Evolutionary conservation across 768 basidiomycete species (phyloP).

Genomic region (Russula earlei): DNA sequence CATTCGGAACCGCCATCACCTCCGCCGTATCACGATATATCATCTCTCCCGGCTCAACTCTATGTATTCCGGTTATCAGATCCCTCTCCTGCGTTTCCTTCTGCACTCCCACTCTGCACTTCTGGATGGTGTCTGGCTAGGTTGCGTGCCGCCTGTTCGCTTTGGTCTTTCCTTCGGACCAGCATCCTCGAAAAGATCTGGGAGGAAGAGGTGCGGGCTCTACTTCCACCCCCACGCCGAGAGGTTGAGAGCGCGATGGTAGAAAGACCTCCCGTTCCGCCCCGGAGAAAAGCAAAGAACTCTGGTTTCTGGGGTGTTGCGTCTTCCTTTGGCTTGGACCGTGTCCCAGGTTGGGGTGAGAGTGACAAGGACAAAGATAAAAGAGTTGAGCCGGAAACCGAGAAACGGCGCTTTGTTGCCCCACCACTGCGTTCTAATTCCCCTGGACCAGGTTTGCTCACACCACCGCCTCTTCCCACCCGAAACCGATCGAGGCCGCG

Average conservation of each 20-base stretch:
- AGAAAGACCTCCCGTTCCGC: conserved; percentile 54
- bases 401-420: conserved; percentile 17
- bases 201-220: conserved; percentile 58
- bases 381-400: conserved; percentile 24
- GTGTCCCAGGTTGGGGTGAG: conserved; percentile 44
- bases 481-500: conserved; percentile 13
- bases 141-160: conserved; percentile 75
- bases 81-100: conserved; percentile 23
- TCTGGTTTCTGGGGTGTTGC: conserved; percentile 59
- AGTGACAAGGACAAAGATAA: conserved; percentile 35
- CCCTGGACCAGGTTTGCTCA: conserved; percentile 7
- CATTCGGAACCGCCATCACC: conserved; percentile 30
- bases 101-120: conserved; percentile 53
- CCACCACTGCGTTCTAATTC: conserved; percentile 7
- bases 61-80: conserved; percentile 58
- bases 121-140: conserved; percentile 82
- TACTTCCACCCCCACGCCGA: conserved; percentile 26
- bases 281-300: conserved; percentile 35
- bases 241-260: conserved; percentile 7
- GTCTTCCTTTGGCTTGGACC: conserved; percentile 40
- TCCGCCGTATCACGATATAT: conserved; percentile 23
- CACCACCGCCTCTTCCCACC: conserved; percentile 16
- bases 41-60: conserved; percentile 35
- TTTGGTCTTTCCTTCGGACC: conserved; percentile 83
- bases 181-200: conserved; percentile 79